Conservation (phyloP, 169 alveolate genomes). For the Plasmodium malariae region DNA sequence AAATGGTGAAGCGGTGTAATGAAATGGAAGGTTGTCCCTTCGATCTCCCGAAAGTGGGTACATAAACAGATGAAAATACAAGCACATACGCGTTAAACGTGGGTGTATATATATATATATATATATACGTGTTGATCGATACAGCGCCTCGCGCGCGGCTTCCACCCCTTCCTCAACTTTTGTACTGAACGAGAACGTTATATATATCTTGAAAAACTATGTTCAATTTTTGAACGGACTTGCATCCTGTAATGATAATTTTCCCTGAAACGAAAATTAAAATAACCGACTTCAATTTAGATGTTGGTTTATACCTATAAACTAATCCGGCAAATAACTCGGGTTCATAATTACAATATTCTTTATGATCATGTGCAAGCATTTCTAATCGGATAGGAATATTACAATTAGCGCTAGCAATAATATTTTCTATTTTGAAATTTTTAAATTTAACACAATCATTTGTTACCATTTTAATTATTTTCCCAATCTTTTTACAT, state of each 20-base stretch:
- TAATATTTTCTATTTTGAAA: slow-evolving; percentile 97
- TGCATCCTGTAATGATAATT: slow-evolving; percentile 99
- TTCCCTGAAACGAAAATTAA: slow-evolving; percentile 98
- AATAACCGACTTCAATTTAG: slow-evolving; percentile 93
- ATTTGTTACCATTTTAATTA: slow-evolving; percentile 92
- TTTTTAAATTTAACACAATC: slow-evolving; percentile 90
- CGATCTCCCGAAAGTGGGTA: no score
- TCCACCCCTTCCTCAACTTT: slow-evolving; percentile 86
- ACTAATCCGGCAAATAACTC: slow-evolving; percentile 97
- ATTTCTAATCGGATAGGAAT: slow-evolving; percentile 98
- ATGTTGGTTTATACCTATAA: slow-evolving; percentile 80
- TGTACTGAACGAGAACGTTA: slow-evolving; percentile 91
- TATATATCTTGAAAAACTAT: slow-evolving; percentile 92
- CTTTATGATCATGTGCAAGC: slow-evolving; percentile 93
- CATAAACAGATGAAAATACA: no score
- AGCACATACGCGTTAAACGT: no score
- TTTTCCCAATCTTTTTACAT: slow-evolving; percentile 96
- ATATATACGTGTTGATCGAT: no score
- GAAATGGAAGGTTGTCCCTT: no score
- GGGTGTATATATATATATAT: no score
- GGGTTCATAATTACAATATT: slow-evolving; percentile 97
- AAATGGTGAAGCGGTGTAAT: no score
- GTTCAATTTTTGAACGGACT: slow-evolving; percentile 92
- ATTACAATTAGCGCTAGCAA: slow-evolving; percentile 97
- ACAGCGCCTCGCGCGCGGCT: no score